Base-by-base conservation (phyloP, 768 basidiomycete genomes). In the Calocybe gangraenosa region DNA sequence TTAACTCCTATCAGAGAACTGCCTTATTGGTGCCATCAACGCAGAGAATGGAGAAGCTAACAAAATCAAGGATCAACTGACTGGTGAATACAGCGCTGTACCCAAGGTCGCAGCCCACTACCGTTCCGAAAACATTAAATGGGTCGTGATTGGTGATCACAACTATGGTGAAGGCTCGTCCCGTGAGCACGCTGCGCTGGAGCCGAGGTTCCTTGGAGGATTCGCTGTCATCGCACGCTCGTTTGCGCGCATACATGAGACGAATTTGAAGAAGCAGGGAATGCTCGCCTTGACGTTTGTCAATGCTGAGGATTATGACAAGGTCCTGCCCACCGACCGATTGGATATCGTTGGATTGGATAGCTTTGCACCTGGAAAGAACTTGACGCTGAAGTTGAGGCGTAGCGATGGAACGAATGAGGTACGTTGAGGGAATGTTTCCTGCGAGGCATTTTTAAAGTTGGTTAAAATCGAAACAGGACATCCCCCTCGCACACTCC, bases 81-180 rank as follows among this genome's bases (percentile, higher is more conserved):
- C 88, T 37, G 90, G 95, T 58, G 82, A 87, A 64, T 95, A 75
- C 64, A 90, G 74, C 22, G 76, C 79, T 46, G 92, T 99, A 49
- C 95, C 95, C 11, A 76, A 85, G 63, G 83, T 84, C 44, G 95
- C 79, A 49, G 87, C 86, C 40, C 72, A 81, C 63, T 99, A 99
- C 78, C 90, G 93, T 49, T 87, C 92, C 58, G 64, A 80, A 44
- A 89, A 86, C 53, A 79, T 92, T 69, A 87, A 93, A 67, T 98
- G 96, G 96, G 92, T 99, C 50, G 95, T 97, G 57, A 76, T 99
- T 57, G 96, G 96, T 65, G 88, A 91, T 70, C 78, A 81, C 70
- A 92, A 94, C 78, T 96, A 97, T 69, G 94, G 94, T 63, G 94
- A 97, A 72, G 94, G 94, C 59, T 97, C 94, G 10, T 95, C 93